phyloP scores from a whole-genome alignment of 306 rosid genomes.

The Vigna mungo region DNA sequence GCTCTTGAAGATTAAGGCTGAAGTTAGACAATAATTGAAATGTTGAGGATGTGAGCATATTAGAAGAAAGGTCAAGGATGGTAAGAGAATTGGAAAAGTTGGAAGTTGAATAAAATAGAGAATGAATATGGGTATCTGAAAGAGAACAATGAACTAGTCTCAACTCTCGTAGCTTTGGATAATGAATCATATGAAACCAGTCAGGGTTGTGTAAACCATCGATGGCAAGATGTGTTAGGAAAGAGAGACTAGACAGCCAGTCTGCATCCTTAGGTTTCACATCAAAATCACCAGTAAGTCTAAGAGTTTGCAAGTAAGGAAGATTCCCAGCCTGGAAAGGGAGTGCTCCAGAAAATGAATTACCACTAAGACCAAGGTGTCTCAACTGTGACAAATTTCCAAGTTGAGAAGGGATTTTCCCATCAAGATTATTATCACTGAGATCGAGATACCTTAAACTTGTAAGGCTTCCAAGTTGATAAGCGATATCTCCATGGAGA shows the following conservation, averaged over 20 bases:
- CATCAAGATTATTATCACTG: rapidly evolving
- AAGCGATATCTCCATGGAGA: neutral
- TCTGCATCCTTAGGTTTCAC: neutral
- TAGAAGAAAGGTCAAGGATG: constrained; percentile 11
- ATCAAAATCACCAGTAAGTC: neutral
- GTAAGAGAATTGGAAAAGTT: neutral
- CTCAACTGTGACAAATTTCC: neutral
- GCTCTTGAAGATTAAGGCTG: neutral
- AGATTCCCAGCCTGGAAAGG: no score
- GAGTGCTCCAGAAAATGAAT: no score
- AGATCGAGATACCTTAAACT: neutral
- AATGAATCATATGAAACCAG: no score
- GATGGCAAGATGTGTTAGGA: neutral
- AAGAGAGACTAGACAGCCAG: neutral
- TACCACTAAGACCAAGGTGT: neutral
- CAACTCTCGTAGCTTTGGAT: no score
- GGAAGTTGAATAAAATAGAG: neutral
- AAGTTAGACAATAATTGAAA: constrained; percentile 20
- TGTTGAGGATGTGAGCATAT: constrained; percentile 6
- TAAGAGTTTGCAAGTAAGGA: neutral
- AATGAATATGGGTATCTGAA: neutral
- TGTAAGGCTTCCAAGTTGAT: neutral
- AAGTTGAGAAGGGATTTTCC: neutral
- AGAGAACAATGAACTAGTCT: neutral
- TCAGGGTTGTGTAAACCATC: no score